phyloP scores from a whole-genome alignment of 768 basidiomycete genomes.

The Panaeolus cyanescens region DNA sequence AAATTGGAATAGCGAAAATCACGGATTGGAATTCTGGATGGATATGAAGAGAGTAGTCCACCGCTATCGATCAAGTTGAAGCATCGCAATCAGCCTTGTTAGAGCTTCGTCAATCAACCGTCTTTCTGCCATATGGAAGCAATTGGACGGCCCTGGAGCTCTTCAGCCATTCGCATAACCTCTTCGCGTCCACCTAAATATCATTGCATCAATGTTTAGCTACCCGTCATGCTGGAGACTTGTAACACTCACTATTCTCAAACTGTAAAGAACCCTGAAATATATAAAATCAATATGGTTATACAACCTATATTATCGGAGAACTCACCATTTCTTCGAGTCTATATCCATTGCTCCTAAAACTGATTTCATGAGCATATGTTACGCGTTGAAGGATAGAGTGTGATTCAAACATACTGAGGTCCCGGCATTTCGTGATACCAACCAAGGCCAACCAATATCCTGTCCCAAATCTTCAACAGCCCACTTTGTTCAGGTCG shows the following conservation, averaged over 20 bases:
- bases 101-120: no score
- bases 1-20: no score
- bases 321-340: slow-evolving; percentile 42
- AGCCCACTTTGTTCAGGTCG: slow-evolving; percentile 35
- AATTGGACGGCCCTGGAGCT: slow-evolving; percentile 44
- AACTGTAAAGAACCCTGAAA: slow-evolving; percentile 36
- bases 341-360: slow-evolving; percentile 41
- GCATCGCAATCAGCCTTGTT: no score
- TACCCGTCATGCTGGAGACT: no score
- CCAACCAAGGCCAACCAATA: slow-evolving; percentile 34
- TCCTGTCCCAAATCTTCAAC: slow-evolving; percentile 26
- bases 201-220: neutral
- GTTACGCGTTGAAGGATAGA: neutral
- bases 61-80: no score
- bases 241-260: slow-evolving; percentile 33
- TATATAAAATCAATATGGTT: neutral
- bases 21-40: no score
- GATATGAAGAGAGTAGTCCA: no score
- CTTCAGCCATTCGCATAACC: slow-evolving; percentile 41
- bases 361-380: slow-evolving; percentile 14
- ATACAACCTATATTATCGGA: no score
- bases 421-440: slow-evolving; percentile 41
- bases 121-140: slow-evolving; percentile 34
- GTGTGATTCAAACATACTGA: slow-evolving; percentile 24
- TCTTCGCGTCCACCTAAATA: slow-evolving; percentile 42